Base-by-base conservation (phyloP, 306 rosid species). In the Erythrophleum fordii region DNA sequence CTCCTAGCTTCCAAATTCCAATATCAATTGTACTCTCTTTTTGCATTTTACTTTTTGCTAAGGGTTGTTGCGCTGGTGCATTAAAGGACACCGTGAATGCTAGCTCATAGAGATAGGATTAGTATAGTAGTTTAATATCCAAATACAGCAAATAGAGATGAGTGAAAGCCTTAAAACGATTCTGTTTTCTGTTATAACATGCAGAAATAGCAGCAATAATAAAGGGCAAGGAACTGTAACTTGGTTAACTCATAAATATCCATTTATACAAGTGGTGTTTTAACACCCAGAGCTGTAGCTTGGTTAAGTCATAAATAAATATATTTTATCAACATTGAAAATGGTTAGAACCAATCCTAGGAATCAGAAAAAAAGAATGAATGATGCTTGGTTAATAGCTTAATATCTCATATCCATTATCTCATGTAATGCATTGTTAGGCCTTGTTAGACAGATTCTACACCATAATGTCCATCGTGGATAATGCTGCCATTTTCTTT, bases 371-470 rank as follows among this genome's bases (percentile, higher is more conserved):
- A 22, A 59, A 71, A 64, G 71, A 86, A 64, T 2, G 1, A 75
- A 64, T 46, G 22, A 67, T 46, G 69, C 6, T 68, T 79, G 81
- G 85, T 83, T 73, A 80, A 66, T 41, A 35, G 11, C 46, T 65
- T 35, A 37, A 77, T 60, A 35, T 8, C 83, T 73, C 80, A 83
- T 49, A 18, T 66, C 9, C 31, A 82, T 77, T 77, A 74, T 78
- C 60, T 25, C 77, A 22, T 55, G 58, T 35, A 37, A 59, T 56
- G 81, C 61, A 56, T 46, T 48, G 37, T 69, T 20, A 49, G 37
- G 31, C 67, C 11, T 53, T 69, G 77, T 90, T 85, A 91, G 86
- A 95, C 98, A 64, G 97, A 90, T 82, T 92, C 97, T 28, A 83
- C 84, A 20, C 92, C 95, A 0, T 77, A 86, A 75, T 82, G 87